Base-by-base conservation (phyloP, 345 rosid genomes). In the Boechera stricta region DNA sequence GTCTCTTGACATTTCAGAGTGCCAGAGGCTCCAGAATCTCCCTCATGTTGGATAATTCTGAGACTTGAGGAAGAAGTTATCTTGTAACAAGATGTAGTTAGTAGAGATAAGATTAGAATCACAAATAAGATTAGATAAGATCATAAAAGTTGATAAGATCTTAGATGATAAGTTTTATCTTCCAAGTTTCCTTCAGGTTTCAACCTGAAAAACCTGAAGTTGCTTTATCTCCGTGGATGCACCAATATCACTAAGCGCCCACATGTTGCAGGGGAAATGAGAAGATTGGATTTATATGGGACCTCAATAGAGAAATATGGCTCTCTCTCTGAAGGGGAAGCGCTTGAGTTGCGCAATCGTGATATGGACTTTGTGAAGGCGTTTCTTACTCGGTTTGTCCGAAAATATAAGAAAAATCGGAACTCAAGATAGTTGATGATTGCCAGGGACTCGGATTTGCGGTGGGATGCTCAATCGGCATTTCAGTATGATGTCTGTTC, bases 141-240 rank as follows among this genome's bases (percentile, higher is more conserved):
- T 21, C 24, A 21, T 21, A 21, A 1, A 21, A 21, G 24, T 21
- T 21, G 24, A 21, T 21, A 21, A 21, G 24, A 21, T 21, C 1
- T 21, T 21, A 21, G 24, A 21, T 21, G 24, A 21, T 21, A 21
- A 1, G 24, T 21, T 21, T 21, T 21, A 21, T 21, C 24, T 21
- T 21, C 24, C 24, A 21, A 21, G 24, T 21, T 21, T 21, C 24
- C 24, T 21, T 21, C 24, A 21, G 24, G 24, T 21, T 21, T 49
- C 26, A 72, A 72, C 49, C 26, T 72, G 52, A 51, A 61, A 51
- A 49, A 52, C 1, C 60, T 72, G 21, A 72, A 72, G 60, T 72
- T 48, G 9, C 61, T 75, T 5, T 75, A 67, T 59, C 68, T 75
- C 7, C 69, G 74, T 57, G 73, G 79, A 36, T 67, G 73, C 79